These are phyloP conservation scores for Trichoderma asperelloides DNA, from an alignment of 495 filamentous ascomycete species.

Conservation along the genomic window DNA sequence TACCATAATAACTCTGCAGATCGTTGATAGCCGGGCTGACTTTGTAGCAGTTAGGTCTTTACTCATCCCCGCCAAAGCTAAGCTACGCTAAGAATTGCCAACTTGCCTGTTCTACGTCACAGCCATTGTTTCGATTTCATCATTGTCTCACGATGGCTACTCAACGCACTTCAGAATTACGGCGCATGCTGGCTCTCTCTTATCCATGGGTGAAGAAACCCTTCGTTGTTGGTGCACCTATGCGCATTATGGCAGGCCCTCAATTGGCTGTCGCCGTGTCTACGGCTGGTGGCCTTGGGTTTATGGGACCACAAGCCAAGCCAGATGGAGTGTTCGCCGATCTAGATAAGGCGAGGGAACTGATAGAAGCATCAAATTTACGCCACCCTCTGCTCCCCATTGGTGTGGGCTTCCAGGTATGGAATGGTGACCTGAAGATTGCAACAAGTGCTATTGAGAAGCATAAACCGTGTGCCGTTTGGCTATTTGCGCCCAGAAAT, in stretches of 20 bases:
- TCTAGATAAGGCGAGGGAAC: slow-evolving; percentile 74
- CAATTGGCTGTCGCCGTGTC: slow-evolving; percentile 80
- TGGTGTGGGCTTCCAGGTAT: slow-evolving; percentile 81
- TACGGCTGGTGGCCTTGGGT: slow-evolving; percentile 89
- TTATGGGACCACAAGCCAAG: slow-evolving; percentile 85
- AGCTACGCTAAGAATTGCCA: background rate
- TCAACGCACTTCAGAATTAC: background rate
- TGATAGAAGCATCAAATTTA: slow-evolving; percentile 60
- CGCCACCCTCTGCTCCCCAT: slow-evolving; percentile 59
- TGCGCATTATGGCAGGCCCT: slow-evolving; percentile 62
- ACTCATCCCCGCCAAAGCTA: background rate
- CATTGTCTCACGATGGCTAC: background rate
- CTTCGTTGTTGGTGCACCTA: slow-evolving; percentile 60
- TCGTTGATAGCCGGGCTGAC: no score
- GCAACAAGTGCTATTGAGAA: slow-evolving; percentile 34
- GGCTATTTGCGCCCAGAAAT: slow-evolving; percentile 56
- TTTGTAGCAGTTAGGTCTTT: no score
- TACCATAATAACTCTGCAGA: no score
- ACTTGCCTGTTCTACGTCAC: background rate
- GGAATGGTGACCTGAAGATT: slow-evolving; percentile 60
- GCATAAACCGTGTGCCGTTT: slow-evolving; percentile 53
- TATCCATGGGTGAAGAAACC: slow-evolving; percentile 61
- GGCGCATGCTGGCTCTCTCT: background rate
- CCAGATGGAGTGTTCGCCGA: slow-evolving; percentile 64
- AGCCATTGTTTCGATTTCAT: background rate